Percentiles rank a stretch among this genome's conserved stretches.
phyloP scores from a whole-genome alignment of 2,329 filamentous ascomycete species.

The Ramularia endophylla region DNA sequence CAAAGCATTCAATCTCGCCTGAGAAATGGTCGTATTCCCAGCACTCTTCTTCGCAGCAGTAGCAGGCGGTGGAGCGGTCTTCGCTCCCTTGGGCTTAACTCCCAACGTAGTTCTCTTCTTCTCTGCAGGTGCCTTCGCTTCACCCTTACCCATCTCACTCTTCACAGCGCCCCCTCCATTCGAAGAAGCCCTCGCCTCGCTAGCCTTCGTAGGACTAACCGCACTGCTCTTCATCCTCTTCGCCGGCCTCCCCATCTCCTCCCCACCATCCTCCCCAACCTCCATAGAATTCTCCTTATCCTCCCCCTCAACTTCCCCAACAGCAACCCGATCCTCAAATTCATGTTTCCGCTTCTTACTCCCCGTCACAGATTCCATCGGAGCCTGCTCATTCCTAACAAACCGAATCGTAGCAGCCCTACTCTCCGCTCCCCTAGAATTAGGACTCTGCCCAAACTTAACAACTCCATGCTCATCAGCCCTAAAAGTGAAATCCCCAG shows the following conservation, averaged over 20 bases:
- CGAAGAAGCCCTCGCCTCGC: slow-evolving; percentile 5
- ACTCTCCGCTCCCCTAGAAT: slow-evolving; percentile 25
- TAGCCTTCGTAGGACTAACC: slow-evolving; percentile 3
- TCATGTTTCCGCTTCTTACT: slow-evolving; percentile 43
- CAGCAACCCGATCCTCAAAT: slow-evolving; percentile 30
- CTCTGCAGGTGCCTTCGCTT: slow-evolving; percentile 13
- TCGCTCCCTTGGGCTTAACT: slow-evolving; percentile 29
- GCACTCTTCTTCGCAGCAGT: slow-evolving; percentile 16
- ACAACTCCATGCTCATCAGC: slow-evolving; percentile 37
- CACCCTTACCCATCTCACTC: slow-evolving; percentile 4
- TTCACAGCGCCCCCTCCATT: slow-evolving; percentile 1
- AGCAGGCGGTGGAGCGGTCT: slow-evolving; percentile 6
- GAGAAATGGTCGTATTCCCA: slow-evolving; percentile 21
- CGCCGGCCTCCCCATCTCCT: slow-evolving; percentile 19
- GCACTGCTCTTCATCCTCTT: slow-evolving; percentile 24
- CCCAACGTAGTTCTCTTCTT: slow-evolving; percentile 26
- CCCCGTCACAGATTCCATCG: slow-evolving; percentile 6
- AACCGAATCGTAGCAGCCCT: slow-evolving; percentile 37
- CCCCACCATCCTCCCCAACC: slow-evolving; percentile 25
- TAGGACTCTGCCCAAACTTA: slow-evolving; percentile 37
- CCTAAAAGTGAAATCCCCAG: slow-evolving; percentile 45
- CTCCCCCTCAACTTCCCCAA: slow-evolving; percentile 7
- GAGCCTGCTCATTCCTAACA: slow-evolving; percentile 22
- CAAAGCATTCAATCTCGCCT: slow-evolving; percentile 27
- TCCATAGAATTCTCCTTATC: slow-evolving; percentile 38